Evolutionary conservation across 352 stramenopile genomes (phyloP), one percentile per base, ranked within the genome.

Genomic region (Globisporangium splendens): DNA sequence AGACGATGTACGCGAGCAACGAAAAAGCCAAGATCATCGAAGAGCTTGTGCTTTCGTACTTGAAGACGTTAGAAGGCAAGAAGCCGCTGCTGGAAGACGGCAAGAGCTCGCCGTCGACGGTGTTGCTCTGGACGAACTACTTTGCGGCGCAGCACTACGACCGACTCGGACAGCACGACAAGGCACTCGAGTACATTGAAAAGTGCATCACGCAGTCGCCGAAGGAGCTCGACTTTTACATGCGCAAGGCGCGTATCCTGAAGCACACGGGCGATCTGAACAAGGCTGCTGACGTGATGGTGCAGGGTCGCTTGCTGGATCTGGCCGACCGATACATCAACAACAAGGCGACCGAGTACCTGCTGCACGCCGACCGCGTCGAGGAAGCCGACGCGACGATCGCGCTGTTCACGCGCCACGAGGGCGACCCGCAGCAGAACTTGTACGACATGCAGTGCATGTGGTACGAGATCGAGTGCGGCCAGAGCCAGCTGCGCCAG

Each of bases 401-500:
- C 54, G 92, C 94, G 21, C 76, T 99, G 28, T 99, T 99, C 64
- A 98, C 96, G 15, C 87, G 89, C 35, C 93, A 99, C 65, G 93
- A 97, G 65, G 96, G 95, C n/a, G 96, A 99, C 67, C 88, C 94
- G 24, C 89, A 98, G 69, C 85, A 97, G 63, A 98, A 98, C 68
- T 71, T 99, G 50, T 98, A 89, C 61, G 96, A 99, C 54, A 99
- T 99, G 96, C 97, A 99, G 75, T 98, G 93, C 72, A 98, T 97
- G 70, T 99, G 97, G 97, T 99, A 98, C 73, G 96, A 99, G 72
- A 82, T 98, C 46, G 96, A 98, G 69, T 83, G 77, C 48, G 86
- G 77, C 28, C 59, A 69, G 50, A 79, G 77, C 50, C 80, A 89
- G 8, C 49, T 87, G 49, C 76, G 81, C 41, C 73, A 89, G 61